Evolutionary conservation across 306 rosid species (phyloP), one percentile per base, ranked within the genome.

Genomic region (Quercus engelmannii): DNA sequence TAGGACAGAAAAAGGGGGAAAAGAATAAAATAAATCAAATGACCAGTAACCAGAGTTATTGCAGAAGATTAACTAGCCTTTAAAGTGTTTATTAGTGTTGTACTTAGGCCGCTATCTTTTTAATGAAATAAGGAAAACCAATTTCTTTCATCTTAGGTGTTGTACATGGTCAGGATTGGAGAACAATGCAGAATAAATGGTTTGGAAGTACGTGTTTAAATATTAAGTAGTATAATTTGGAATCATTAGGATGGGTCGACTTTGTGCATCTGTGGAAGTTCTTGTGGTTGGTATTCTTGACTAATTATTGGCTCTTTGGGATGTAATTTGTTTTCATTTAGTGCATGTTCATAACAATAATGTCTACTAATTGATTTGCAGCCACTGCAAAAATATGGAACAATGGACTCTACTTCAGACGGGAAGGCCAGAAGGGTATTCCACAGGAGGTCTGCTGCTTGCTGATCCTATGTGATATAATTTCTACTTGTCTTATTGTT

Each of bases 351-450:
- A 46, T 38, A 8, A 55, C 21, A 46, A 75, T 77, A 64, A 25
- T 77, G 68, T 43, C 2, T 78, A 72, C 3, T 35, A 30, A 76
- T 87, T 74, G 31, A 67, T 86, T 75, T 91, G 85, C 93, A 93
- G 99, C 93, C 76, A 79, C 85, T 73, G 89, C 96, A 35, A 84
- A 85, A 65, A 81, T 77, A 1, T 93, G 98, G 98, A 84, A 77
- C 72, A 86, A 80, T 33, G 98, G 93, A 74, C 90, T 95, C 76
- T 90, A 86, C 91, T 89, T 92, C 81, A 86, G 83, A 62, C 83
- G 31, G 55, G 90, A 85, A 75, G 90, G 87, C 78, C 86, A 84
- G 76, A 90, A 78, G 46, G 80, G 84, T 76, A 79, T 85, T 75
- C 33, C 88, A 31, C 91, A 91, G 77, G 98, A 94, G 98, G 98